Percentiles rank a stretch among this genome's conserved stretches.
Evolutionary conservation across 202 grass and related monocot genomes (phyloP).

Genomic region (Setaria italica): DNA sequence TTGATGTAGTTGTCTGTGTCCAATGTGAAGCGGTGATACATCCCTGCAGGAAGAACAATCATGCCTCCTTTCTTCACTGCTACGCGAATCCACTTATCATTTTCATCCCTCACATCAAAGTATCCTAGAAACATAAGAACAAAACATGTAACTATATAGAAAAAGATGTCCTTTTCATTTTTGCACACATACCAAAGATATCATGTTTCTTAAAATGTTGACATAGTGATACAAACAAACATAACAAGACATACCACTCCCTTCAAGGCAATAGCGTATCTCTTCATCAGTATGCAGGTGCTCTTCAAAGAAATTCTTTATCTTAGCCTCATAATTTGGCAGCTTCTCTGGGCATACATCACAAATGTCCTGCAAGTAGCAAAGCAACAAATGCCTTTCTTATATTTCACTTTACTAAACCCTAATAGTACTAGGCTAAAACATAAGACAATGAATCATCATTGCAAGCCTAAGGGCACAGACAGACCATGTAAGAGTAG

Average conservation of each 20-base stretch:
- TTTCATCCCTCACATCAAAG: slow-evolving; percentile 82
- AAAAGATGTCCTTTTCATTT: background rate
- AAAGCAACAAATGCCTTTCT: background rate
- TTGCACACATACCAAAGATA: background rate
- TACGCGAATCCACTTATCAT: slow-evolving; percentile 81
- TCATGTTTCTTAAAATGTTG: slow-evolving; percentile 2
- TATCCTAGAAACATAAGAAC: slow-evolving; percentile 55
- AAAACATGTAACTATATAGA: background rate
- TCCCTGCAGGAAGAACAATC: slow-evolving; percentile 89
- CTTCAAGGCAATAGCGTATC: slow-evolving; percentile 90
- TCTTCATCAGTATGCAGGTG: slow-evolving; percentile 94
- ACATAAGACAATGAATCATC: background rate
- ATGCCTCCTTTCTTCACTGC: slow-evolving; percentile 88
- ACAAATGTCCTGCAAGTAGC: slow-evolving; percentile 74
- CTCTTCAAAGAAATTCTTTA: slow-evolving; percentile 92
- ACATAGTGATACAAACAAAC: background rate
- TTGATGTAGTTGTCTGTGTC: slow-evolving; percentile 83
- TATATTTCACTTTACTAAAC: background rate
- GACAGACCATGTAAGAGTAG: slow-evolving; percentile 72
- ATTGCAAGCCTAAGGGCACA: background rate
- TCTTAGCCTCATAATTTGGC: slow-evolving; percentile 79
- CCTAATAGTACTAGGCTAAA: background rate
- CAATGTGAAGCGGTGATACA: slow-evolving; percentile 92
- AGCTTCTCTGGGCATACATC: slow-evolving; percentile 85
- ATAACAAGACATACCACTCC: slow-evolving; percentile 66